A percentile compares a stretch with the other conserved stretches of the same genome.
phyloP scores from a whole-genome alignment of 139 green algal genomes.

The Coccomyxa sp. region DNA sequence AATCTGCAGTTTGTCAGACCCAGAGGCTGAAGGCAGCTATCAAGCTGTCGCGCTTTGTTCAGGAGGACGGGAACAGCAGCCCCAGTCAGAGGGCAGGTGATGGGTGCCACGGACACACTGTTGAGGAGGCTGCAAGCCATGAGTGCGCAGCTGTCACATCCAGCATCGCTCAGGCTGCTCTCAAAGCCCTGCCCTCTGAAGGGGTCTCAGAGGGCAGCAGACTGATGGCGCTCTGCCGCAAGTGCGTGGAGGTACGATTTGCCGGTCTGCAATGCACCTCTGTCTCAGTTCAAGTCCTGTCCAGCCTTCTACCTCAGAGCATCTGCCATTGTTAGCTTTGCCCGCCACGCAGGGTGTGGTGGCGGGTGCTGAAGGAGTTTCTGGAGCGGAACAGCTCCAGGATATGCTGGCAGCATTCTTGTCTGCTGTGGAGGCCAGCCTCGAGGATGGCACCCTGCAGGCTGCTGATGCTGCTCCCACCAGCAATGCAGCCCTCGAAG shows the following conservation, averaged over 20 bases:
- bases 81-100: too few species aligned
- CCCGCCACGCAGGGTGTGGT: not conserved
- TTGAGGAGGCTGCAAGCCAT: too few species aligned
- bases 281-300: too few species aligned
- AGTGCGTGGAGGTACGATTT: conserved; percentile 5
- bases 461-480: not conserved
- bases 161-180: conserved; percentile 4
- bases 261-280: too few species aligned
- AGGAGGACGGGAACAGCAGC: too few species aligned
- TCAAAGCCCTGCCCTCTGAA: not conserved
- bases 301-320: too few species aligned
- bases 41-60: too few species aligned
- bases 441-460: conserved; percentile 9
- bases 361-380: not conserved
- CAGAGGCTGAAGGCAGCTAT: too few species aligned
- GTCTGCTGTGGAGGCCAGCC: not conserved
- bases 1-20: too few species aligned
- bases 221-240: conserved; percentile 7
- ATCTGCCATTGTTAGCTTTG: too few species aligned
- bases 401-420: not conserved
- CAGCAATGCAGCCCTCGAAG: not conserved
- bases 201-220: not conserved
- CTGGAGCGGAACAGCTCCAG: conserved; percentile 3
- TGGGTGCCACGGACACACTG: too few species aligned
- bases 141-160: not conserved